Evolutionary conservation across 1,284 basidiomycete species (phyloP), one percentile per base, ranked within the genome.

Genomic region (Sanghuangporus weigelae): DNA sequence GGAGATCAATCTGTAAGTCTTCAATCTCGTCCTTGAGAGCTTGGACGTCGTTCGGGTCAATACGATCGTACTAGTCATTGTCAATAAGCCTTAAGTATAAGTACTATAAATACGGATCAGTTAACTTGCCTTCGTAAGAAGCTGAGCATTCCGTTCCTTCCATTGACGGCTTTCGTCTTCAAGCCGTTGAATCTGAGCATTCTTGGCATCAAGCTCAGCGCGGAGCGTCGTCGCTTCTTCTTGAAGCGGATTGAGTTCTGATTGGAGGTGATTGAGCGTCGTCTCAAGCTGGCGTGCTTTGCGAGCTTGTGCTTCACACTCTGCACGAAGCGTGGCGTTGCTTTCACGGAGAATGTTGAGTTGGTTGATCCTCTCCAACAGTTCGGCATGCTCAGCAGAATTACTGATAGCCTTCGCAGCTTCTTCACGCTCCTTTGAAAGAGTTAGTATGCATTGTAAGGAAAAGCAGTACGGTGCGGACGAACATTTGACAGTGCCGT

Each of bases 351-450:
- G 80, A 61, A 95, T 84, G 66, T 92, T 93, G 63, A 95, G 81
- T 70, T 95, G 90, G 68, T 93, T 92, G 74, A 96, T 95, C 69
- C 92, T 85, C 72, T 95, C 92, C 48, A 96, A 78, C 50, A 96
- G 83, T 72, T 95, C 92, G 12, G 87, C 83, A 68, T 96, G 94
- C 70, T 95, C 90, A 1, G 86, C 80, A n/a, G 90, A 86, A 2
- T 89, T 90, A 0, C 85, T 80, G 1, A 88, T 82, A 21, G 83
- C 78, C 67, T 89, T 82, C 7, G 87, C 82, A 2, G 88, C 89
- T 55, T 84, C 83, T 69, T 92, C 88, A 14, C 92, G 87, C 73
- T 95, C 92, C 90, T 93, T 19, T 11, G 35, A 35, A 55, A 16
- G 50, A 1, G 26, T n/a, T n/a, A 26, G 7, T 50, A 66, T 12